These are phyloP conservation scores for Puccinellia tenuiflora DNA, from an alignment of 176 grass and related monocot genomes.

Conservation along the genomic window DNA sequence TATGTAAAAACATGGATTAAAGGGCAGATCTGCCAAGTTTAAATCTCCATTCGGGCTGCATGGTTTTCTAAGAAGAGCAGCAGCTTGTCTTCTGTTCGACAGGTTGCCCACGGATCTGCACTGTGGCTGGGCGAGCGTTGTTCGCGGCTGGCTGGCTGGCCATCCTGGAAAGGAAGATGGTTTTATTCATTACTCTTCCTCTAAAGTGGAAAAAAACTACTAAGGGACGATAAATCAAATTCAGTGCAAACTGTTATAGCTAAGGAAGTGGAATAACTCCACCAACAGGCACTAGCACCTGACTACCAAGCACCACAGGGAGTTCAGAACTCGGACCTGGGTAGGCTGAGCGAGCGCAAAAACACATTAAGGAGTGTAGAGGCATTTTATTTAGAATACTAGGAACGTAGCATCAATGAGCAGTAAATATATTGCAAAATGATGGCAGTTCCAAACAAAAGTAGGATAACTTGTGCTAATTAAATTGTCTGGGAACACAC, in stretches of 20 bases:
- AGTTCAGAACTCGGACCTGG: neutral
- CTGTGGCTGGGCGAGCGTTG: slow-evolving; percentile 47
- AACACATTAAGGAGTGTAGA: neutral
- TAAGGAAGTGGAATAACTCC: neutral
- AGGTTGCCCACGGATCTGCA: slow-evolving; percentile 60
- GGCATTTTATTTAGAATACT: neutral
- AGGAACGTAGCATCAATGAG: neutral
- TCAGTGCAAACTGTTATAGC: neutral
- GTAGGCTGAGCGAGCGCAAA: neutral
- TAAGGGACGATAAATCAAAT: neutral
- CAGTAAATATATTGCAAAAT: slow-evolving; percentile 2
- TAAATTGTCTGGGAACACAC: slow-evolving; percentile 26
- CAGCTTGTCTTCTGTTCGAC: slow-evolving; percentile 63
- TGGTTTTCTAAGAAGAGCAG: slow-evolving; percentile 57
- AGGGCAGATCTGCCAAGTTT: neutral
- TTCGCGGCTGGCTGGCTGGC: slow-evolving; percentile 57
- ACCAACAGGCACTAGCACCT: neutral
- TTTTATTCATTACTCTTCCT: neutral
- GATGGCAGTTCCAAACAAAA: neutral
- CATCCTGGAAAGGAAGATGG: slow-evolving; percentile 43
- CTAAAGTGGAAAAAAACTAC: neutral
- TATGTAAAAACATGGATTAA: slow-evolving; percentile 5
- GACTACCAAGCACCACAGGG: neutral
- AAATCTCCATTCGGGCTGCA: neutral
- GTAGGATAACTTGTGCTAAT: neutral